phyloP scores from a whole-genome alignment of 208 protist genomes.

The Tritrichomonas musculus region DNA sequence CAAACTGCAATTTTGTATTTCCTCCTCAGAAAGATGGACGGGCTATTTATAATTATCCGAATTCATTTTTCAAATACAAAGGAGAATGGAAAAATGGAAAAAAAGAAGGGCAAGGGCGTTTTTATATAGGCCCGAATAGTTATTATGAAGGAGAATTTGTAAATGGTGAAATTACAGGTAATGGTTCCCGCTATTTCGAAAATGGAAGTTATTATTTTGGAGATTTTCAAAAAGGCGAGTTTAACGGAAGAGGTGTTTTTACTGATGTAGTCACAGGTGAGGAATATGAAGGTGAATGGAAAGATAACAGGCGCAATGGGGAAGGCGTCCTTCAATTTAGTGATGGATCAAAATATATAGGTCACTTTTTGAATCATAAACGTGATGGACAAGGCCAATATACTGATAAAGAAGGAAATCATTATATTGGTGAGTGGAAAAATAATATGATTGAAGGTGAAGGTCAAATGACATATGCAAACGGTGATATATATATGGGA shows the following conservation, averaged over 20 bases:
- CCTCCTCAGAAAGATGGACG: background rate
- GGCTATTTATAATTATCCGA: background rate
- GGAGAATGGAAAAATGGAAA: slow-evolving; percentile 33
- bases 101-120: background rate
- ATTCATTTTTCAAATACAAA: background rate
- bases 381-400: background rate
- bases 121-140: background rate
- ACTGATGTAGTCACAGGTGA: background rate
- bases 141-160: slow-evolving; percentile 1
- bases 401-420: background rate
- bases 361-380: background rate
- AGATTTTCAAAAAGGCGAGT: background rate
- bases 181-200: background rate
- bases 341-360: background rate
- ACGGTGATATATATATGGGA: background rate
- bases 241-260: background rate
- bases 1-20: background rate
- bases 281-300: slow-evolving; percentile 11
- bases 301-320: background rate
- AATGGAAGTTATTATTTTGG: background rate
- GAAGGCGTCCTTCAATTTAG: background rate
- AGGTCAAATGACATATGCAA: background rate
- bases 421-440: background rate
- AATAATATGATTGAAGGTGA: slow-evolving; percentile 18
- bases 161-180: slow-evolving; percentile 17